phyloP scores from a whole-genome alignment of 139 green algal genomes.

The Penium margaritaceum region DNA sequence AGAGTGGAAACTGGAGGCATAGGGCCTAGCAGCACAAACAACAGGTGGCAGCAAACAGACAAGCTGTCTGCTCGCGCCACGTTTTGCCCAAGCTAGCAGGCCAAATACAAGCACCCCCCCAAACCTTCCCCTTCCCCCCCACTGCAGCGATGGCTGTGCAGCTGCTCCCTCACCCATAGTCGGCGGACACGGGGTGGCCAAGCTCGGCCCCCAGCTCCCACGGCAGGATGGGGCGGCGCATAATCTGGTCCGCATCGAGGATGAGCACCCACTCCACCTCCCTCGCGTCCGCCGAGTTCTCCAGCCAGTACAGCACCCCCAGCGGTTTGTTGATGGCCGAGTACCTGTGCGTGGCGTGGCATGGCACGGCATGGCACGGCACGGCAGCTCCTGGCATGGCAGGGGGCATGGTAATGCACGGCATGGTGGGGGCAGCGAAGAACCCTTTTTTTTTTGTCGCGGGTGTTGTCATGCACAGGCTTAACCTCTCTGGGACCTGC shows the following conservation, averaged over 20 bases:
- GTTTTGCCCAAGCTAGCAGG: neutral
- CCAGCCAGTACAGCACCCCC: conserved; percentile 46
- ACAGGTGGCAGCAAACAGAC: neutral
- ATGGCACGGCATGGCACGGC: no score
- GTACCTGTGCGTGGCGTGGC: conserved; percentile 23
- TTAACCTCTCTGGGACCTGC: no score
- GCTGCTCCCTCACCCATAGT: conserved; percentile 46
- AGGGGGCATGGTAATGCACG: no score
- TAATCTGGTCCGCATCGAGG: conserved; percentile 53
- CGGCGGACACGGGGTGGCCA: conserved; percentile 41
- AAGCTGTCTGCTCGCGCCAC: no score
- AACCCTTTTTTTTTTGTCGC: no score
- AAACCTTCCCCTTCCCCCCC: no score
- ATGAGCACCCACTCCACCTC: conserved; percentile 51
- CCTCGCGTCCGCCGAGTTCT: conserved; percentile 20
- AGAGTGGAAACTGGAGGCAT: neutral
- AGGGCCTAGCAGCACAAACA: neutral
- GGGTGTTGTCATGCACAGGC: no score
- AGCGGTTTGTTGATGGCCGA: conserved; percentile 52
- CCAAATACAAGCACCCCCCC: neutral
- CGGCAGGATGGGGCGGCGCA: conserved; percentile 36
- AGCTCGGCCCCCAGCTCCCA: conserved; percentile 34
- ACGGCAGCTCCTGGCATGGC: no score
- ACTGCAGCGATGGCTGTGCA: no score
- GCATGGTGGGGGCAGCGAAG: no score